A percentile compares a stretch with the other conserved stretches of the same genome.
Conservation (phyloP, 2,329 filamentous ascomycete species). For the Aspergillus sp. region DNA sequence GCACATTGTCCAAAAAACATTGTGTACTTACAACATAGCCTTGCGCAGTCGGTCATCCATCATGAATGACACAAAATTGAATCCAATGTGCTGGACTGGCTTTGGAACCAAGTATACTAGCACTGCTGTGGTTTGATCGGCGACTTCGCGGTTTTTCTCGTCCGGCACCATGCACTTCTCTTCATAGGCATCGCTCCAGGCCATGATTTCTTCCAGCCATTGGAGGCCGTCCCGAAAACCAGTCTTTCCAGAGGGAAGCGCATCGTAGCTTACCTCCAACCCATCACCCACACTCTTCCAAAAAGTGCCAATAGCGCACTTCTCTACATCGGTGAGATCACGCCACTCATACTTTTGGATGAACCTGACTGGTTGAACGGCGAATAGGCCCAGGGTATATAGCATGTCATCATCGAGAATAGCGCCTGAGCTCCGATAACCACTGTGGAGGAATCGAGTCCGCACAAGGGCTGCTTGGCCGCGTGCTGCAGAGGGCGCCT, state of each 20-base stretch:
- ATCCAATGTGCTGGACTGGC: conserved; percentile 47
- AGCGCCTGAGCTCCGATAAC: conserved; percentile 57
- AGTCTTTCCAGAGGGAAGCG: conserved; percentile 41
- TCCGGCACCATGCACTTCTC: conserved; percentile 57
- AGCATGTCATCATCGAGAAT: conserved; percentile 65
- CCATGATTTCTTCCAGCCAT: conserved; percentile 52
- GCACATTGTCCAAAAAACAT: background rate
- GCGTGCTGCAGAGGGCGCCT: conserved; percentile 46
- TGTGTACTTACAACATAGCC: conserved; percentile 60
- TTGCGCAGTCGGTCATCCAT: conserved; percentile 64
- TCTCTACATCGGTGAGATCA: conserved; percentile 63
- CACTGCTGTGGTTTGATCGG: conserved; percentile 60
- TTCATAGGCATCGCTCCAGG: conserved; percentile 61
- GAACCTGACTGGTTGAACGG: conserved; percentile 65
- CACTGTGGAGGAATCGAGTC: conserved; percentile 63
- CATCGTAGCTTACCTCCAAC: conserved; percentile 60
- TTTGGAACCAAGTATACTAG: conserved; percentile 58
- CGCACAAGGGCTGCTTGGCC: conserved; percentile 56
- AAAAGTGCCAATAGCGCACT: conserved; percentile 65
- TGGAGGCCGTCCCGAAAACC: conserved; percentile 53
- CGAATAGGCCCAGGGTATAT: conserved; percentile 65
- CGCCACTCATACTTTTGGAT: conserved; percentile 70
- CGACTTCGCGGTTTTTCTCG: conserved; percentile 51
- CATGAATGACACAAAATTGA: conserved; percentile 56
- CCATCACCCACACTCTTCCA: conserved; percentile 72